These are phyloP conservation scores for Phytophthora ramorum DNA, from an alignment of 352 stramenopile genomes.

Conservation along the genomic window DNA sequence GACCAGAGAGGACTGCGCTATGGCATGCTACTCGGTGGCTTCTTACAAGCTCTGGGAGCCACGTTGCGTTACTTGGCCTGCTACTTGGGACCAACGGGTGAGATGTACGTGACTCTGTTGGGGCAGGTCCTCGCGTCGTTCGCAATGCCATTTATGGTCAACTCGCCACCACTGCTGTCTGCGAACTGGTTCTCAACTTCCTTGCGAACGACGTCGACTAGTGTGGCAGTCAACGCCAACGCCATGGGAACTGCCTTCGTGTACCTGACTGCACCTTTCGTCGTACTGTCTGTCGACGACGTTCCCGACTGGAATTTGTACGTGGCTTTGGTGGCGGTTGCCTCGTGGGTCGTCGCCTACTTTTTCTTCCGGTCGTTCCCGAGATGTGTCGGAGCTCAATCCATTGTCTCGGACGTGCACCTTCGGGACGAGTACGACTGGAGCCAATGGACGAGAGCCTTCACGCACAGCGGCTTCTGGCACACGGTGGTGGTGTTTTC, in stretches of 20 bases:
- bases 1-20: slow-evolving; percentile 44
- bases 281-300: slow-evolving; percentile 39
- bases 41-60: too few species aligned
- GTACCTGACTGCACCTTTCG: slow-evolving; percentile 60
- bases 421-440: slow-evolving; percentile 79
- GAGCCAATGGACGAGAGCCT: slow-evolving; percentile 72
- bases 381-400: slow-evolving; percentile 40
- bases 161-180: too few species aligned
- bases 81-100: slow-evolving; percentile 2
- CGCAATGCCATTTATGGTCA: too few species aligned
- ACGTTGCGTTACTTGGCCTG: too few species aligned
- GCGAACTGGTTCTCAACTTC: slow-evolving; percentile 74
- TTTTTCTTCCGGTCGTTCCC: slow-evolving; percentile 62
- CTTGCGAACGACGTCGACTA: slow-evolving; percentile 65
- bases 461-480: slow-evolving; percentile 67
- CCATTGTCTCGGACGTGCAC: slow-evolving; percentile 61
- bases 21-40: too few species aligned
- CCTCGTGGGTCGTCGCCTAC: slow-evolving; percentile 31
- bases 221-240: slow-evolving; percentile 75
- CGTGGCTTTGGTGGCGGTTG: slow-evolving; percentile 43
- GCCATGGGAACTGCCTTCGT: slow-evolving; percentile 65
- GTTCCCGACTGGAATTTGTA: slow-evolving; percentile 58
- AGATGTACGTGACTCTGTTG: slow-evolving; percentile 26
- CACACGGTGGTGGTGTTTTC: slow-evolving; percentile 71
- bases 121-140: too few species aligned